phyloP scores from a whole-genome alignment of 2,329 filamentous ascomycete genomes.

The Penicillium decumbens region DNA sequence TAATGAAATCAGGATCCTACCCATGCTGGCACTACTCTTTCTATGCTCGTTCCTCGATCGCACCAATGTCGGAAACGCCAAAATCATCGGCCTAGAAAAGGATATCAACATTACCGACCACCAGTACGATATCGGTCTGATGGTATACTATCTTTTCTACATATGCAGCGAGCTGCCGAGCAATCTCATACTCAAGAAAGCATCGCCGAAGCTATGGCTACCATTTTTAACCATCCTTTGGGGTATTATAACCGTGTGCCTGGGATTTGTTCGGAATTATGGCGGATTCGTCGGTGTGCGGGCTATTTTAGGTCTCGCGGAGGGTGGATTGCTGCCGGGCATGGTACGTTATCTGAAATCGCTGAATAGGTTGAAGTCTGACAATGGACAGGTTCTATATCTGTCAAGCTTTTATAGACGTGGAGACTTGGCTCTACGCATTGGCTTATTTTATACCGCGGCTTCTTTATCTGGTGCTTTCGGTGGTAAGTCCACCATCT shows the following conservation, averaged over 20 bases:
- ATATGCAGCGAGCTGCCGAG: conserved; percentile 62
- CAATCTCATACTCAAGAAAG: conserved; percentile 59
- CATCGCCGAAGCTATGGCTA: conserved; percentile 58
- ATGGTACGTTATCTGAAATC: conserved; percentile 47
- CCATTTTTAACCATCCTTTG: conserved; percentile 54
- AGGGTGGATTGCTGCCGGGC: conserved; percentile 62
- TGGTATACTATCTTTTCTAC: conserved; percentile 57
- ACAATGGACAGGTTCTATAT: conserved; percentile 52
- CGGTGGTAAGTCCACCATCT: conserved; percentile 41
- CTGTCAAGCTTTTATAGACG: conserved; percentile 60
- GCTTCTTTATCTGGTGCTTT: conserved; percentile 63
- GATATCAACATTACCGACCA: conserved; percentile 56
- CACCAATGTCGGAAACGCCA: conserved; percentile 69
- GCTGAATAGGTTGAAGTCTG: conserved; percentile 3
- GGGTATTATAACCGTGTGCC: conserved; percentile 52
- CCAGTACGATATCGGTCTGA: conserved; percentile 61
- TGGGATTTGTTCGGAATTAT: conserved; percentile 38
- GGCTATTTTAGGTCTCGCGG: conserved; percentile 58
- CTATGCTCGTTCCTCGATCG: conserved; percentile 63
- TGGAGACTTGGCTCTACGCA: conserved; percentile 57
- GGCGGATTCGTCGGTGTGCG: conserved; percentile 59
- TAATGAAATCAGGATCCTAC: conserved; percentile 51
- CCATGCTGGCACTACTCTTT: conserved; percentile 60
- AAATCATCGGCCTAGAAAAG: conserved; percentile 58
- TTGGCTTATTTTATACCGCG: conserved; percentile 65